Base-by-base conservation (phyloP, 139 green algal genomes). In the Chlamydomonas urium region DNA sequence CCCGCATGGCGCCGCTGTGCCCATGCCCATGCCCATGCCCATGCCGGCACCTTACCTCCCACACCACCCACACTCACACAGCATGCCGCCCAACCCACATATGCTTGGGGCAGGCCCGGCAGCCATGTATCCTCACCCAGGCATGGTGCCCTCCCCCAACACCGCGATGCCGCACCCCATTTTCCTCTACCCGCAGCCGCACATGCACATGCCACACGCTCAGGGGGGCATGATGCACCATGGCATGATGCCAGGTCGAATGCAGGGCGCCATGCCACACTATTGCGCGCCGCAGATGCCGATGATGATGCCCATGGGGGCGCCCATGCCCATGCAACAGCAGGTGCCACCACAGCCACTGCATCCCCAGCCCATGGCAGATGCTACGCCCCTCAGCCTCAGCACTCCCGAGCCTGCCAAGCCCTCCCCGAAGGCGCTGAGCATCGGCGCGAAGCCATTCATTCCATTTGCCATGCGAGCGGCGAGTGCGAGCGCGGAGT, bases 121-220 rank as follows among this genome's bases (percentile, higher is more conserved):
- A n/a, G n/a, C n/a, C n/a, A n/a, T n/a, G n/a, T n/a, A n/a, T n/a
- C n/a, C n/a, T n/a, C n/a, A n/a, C n/a, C n/a, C n/a, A n/a, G n/a
- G n/a, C n/a, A n/a, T n/a, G n/a, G n/a, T n/a, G n/a, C n/a, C n/a
- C n/a, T n/a, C n/a, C 14, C 14, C 42, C 42, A 53, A 17, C 42
- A 53, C 42, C n/a, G n/a, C n/a, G n/a, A 53, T 53, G 42, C 14
- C 14, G 42, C 17, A 53, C 42, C 42, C 42, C 42, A 53, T 53
- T 58, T 26, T 71, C 42, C 63, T 75, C 57, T 56, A 57, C 2
- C 69, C 70, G 4, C 19, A 32, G 1, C 57, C 58, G n/a, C 60
- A 42, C 33, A 53, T 75, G 38, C 3, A 14, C 59, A 62, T 26
- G 53, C 33, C 14, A 53, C 29, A 37, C 38, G 1, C 38, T 45